Base-by-base conservation (phyloP, 139 green algal species). In the Monoraphidium neglectum region DNA sequence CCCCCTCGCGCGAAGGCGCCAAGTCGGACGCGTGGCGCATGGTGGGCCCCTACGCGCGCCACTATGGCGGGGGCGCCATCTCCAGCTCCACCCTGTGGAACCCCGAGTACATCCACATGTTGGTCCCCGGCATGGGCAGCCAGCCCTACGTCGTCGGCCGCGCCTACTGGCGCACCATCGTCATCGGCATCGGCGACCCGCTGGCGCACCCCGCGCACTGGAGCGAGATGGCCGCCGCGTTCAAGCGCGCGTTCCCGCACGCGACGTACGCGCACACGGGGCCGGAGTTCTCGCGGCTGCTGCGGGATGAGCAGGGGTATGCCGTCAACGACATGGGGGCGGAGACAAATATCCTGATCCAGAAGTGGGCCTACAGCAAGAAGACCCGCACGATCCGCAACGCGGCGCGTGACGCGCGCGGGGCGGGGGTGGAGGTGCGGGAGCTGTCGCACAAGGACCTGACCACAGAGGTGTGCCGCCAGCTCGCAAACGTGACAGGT, bases 71-170 rank as follows among this genome's bases (percentile, higher is more conserved):
- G 30, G 53, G 54, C n/a, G 73, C 73, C 12, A 65, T 79, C 24
- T 63, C 73, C 26, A 73, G 64, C 73, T 68, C 47, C 49, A 51
- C 63, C 32, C 63, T 79, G 23, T 68, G 65, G 21, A 79, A 79
- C 63, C 73, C 73, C 3, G 73, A 79, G 49, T 79, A 73, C 73
- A 66, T 67, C 1, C 73, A 79, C 51, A 67, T 73, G 23, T 79
- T 68, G 23, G 33, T 72, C 18, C 73, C 73, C 0, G 73, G 73
- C 24, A 30, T 79, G 15, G 73, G 73, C 32, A 53, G 26, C 28
- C 12, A 73, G 1, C 49, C 64, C 2, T 79, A 68, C 63, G 33
- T 72, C 1, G 36, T 73, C 1, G 73, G 49, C 5, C 47, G 63
- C 37, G 33, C 63, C 47, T 79, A 67, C 63, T 68, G 43, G n/a